A percentile compares a stretch with the other conserved stretches of the same genome.
Conservation (phyloP, 2,329 filamentous ascomycete genomes). For the Epicoccum nigrum region DNA sequence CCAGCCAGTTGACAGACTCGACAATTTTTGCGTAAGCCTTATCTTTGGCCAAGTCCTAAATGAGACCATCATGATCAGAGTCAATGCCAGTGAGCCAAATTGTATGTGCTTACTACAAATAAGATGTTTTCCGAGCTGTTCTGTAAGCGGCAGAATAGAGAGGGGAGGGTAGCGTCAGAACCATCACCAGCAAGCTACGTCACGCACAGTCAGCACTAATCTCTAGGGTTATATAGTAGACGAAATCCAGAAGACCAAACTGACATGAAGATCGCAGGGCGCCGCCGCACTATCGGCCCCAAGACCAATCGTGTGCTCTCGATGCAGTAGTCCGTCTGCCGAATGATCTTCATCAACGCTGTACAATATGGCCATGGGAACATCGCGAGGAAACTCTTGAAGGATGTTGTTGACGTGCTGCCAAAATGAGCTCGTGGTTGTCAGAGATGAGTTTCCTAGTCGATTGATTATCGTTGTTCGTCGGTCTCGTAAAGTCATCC, state of each 20-base stretch:
- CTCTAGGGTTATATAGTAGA: too few relatives aligned
- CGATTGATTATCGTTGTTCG: constrained; percentile 6
- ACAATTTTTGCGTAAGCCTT: background rate
- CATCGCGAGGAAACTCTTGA: constrained; percentile 2
- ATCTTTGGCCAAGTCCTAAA: constrained; percentile 1
- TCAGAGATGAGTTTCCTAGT: background rate
- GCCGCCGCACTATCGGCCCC: background rate
- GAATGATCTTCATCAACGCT: background rate
- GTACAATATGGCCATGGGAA: constrained; percentile 14
- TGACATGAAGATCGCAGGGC: constrained; percentile 3
- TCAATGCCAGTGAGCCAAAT: too few relatives aligned
- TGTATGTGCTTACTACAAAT: background rate
- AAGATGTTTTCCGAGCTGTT: background rate
- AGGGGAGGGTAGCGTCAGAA: background rate
- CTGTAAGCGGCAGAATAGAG: background rate
- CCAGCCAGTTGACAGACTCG: constrained; percentile 5
- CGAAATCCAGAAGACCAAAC: background rate
- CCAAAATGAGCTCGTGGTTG: background rate
- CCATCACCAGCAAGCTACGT: background rate
- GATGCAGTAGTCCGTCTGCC: background rate
- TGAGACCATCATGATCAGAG: background rate
- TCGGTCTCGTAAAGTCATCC: constrained; percentile 1
- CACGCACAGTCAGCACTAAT: background rate
- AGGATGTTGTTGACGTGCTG: constrained; percentile 9
- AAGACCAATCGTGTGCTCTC: constrained; percentile 7